These are phyloP conservation scores for Candida schatavii DNA, from an alignment of 805 yeast genomes.

Conservation along the genomic window DNA sequence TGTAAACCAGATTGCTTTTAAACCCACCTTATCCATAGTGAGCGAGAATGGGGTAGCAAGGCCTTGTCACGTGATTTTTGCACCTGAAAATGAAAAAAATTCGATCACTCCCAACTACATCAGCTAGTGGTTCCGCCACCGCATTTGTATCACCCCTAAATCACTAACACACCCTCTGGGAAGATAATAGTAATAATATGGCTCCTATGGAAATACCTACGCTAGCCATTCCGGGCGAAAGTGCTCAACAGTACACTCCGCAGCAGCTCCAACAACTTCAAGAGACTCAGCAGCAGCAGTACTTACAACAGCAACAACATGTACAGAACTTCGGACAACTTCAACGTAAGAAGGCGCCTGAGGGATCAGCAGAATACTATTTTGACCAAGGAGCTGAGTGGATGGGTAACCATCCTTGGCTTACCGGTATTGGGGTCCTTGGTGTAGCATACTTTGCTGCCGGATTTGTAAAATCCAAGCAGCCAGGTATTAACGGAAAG, in stretches of 20 bases:
- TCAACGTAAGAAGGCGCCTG: slow-evolving; percentile 39
- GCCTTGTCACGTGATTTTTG: no score
- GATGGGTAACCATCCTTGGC: slow-evolving; percentile 73
- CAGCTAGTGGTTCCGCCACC: no score
- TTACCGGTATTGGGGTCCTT: slow-evolving; percentile 68
- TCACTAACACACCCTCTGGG: no score
- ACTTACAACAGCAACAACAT: slow-evolving; percentile 15
- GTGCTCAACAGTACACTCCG: slow-evolving; percentile 16
- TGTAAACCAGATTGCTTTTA: no score
- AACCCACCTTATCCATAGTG: no score
- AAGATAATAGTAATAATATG: no score
- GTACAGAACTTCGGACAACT: slow-evolving; percentile 37
- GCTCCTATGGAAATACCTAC: slow-evolving; percentile 49
- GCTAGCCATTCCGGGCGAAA: slow-evolving; percentile 55
- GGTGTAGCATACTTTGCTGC: slow-evolving; percentile 62
- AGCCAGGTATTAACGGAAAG: slow-evolving; percentile 65
- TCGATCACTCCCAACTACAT: background rate
- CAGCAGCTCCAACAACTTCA: slow-evolving; percentile 18
- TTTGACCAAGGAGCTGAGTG: slow-evolving; percentile 58
- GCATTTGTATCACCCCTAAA: background rate
- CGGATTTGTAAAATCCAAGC: slow-evolving; percentile 62
- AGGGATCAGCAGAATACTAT: slow-evolving; percentile 56
- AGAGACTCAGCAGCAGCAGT: slow-evolving; percentile 14
- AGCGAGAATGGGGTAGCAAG: no score
- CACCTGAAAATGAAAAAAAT: background rate